Percentiles rank a stretch among this genome's conserved stretches.
Evolutionary conservation across 2,329 filamentous ascomycete genomes (phyloP).

Genomic region (Talaromyces sp.): DNA sequence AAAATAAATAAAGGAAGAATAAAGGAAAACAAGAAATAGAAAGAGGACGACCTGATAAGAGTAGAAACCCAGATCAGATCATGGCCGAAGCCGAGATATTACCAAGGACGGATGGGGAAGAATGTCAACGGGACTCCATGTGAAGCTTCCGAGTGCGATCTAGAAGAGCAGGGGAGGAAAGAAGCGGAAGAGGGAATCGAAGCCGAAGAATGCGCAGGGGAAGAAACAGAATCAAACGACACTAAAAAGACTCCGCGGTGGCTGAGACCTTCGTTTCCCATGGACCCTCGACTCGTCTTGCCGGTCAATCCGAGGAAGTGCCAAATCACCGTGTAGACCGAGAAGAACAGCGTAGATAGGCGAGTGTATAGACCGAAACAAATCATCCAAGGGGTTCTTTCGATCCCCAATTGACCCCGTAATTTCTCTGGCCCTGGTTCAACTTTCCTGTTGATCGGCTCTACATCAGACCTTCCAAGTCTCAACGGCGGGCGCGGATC

Average conservation of each 20-base stretch:
- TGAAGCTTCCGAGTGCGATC: slow-evolving; percentile 23
- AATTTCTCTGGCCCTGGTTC: too few species aligned
- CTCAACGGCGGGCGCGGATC: too few species aligned
- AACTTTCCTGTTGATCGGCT: too few species aligned
- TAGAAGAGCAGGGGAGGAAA: slow-evolving; percentile 2
- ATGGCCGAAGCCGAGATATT: slow-evolving; percentile 10
- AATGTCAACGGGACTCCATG: slow-evolving; percentile 29
- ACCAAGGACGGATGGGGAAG: slow-evolving; percentile 28
- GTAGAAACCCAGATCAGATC: not conserved
- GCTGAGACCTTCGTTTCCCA: slow-evolving; percentile 9
- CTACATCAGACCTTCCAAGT: too few species aligned
- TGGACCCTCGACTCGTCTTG: slow-evolving; percentile 6
- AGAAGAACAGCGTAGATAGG: too few species aligned
- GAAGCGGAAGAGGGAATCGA: slow-evolving; percentile 2
- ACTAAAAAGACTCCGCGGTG: not conserved
- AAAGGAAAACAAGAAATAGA: not conserved
- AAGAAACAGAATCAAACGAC: not conserved
- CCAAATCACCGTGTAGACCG: too few species aligned
- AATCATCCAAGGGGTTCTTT: too few species aligned
- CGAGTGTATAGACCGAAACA: too few species aligned
- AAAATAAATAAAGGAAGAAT: not conserved
- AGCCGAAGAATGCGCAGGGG: slow-evolving; percentile 3
- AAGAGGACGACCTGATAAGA: not conserved
- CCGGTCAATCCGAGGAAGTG: slow-evolving; percentile 17
- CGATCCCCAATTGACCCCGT: too few species aligned